Conservation (phyloP, 768 basidiomycete species). For the Hygrophoropsis aurantiaca region DNA sequence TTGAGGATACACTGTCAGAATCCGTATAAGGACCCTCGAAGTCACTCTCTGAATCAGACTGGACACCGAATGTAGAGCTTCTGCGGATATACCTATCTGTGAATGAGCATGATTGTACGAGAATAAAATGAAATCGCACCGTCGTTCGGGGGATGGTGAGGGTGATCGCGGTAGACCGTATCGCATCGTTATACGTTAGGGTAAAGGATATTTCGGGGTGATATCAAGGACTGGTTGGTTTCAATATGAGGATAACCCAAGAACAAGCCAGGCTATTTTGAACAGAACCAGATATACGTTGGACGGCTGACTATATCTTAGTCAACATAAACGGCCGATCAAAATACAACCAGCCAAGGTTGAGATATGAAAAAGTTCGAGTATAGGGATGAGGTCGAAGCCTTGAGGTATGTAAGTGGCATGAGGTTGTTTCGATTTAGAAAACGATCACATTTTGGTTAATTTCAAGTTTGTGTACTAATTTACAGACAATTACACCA, state of each 20-base stretch:
- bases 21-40: constrained; percentile 35
- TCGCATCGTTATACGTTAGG: constrained; percentile 37
- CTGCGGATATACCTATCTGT: constrained; percentile 25
- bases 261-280: too few species aligned
- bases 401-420: neutral
- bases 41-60: constrained; percentile 46
- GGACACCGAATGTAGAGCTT: constrained; percentile 54
- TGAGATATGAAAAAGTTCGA: too few species aligned
- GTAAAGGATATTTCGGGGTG: too few species aligned
- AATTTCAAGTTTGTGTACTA: neutral
- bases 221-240: too few species aligned
- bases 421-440: too few species aligned
- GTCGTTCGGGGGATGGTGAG: constrained; percentile 48
- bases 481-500: neutral
- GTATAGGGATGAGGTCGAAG: neutral
- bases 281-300: too few species aligned
- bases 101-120: constrained; percentile 9
- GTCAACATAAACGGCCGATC: neutral
- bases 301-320: constrained; percentile 1
- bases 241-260: too few species aligned
- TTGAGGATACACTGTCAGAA: constrained; percentile 28
- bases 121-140: constrained; percentile 21
- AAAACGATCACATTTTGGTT: neutral
- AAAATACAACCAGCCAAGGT: too few species aligned
- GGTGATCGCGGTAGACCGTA: constrained; percentile 54